A percentile compares a stretch with the other conserved stretches of the same genome.
Conservation (phyloP, 2,329 filamentous ascomycete species). For the Calonectria hawksworthii region DNA sequence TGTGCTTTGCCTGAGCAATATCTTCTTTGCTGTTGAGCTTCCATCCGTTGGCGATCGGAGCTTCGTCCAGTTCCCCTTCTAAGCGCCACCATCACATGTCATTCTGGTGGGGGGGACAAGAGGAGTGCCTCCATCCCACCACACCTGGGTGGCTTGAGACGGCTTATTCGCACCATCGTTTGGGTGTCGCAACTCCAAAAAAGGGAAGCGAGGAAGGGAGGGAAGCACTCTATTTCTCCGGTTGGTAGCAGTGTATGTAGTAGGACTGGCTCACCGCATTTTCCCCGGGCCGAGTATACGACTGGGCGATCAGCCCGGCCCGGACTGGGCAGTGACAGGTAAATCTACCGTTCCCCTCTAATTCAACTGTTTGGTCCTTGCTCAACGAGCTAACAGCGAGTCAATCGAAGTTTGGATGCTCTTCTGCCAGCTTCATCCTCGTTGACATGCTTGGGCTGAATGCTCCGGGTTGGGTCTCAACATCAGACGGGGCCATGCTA, state of each 20-base stretch:
- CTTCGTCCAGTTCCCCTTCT: constrained; percentile 1
- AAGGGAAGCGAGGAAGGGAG: background rate
- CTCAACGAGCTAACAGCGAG: constrained; percentile 16
- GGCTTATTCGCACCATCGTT: constrained; percentile 1
- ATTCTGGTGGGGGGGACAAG: background rate
- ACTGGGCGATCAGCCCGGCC: constrained; percentile 38
- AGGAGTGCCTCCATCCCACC: constrained; percentile 17
- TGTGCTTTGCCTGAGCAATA: background rate
- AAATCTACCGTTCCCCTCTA: constrained; percentile 31
- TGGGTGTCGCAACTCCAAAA: background rate
- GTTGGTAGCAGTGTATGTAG: constrained; percentile 2
- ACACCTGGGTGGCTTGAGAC: constrained; percentile 14
- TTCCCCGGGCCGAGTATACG: constrained; percentile 36
- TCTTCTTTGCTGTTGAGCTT: background rate
- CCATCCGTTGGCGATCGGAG: constrained; percentile 9
- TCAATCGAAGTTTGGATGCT: constrained; percentile 21
- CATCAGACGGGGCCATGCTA: constrained; percentile 29
- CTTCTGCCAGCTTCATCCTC: constrained; percentile 34
- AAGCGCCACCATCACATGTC: constrained; percentile 18
- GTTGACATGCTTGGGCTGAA: constrained; percentile 23
- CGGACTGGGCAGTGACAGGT: constrained; percentile 40
- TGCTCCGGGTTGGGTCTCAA: constrained; percentile 29
- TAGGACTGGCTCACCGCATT: constrained; percentile 42
- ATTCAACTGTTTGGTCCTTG: constrained; percentile 27
- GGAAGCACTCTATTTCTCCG: constrained; percentile 17